Evolutionary conservation across 2,329 filamentous ascomycete genomes (phyloP), one percentile per base, ranked within the genome.

Genomic region (Fusarium verticillioides): DNA sequence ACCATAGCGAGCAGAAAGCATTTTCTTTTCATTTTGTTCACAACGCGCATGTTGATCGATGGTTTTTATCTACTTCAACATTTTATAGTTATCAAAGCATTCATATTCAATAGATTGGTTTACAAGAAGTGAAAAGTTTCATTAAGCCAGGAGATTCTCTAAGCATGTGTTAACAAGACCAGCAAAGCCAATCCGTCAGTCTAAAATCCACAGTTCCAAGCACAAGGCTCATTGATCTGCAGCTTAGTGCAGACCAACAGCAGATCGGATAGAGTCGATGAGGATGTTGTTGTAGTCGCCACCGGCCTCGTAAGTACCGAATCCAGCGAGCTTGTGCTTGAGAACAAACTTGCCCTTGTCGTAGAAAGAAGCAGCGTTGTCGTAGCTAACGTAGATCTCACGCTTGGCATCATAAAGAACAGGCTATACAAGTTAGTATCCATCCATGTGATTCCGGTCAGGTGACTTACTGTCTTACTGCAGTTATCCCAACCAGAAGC

Each of bases 211-310:
- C 50, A 39, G 6, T 4, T 36, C 18, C 13, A 23, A 28, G 34
- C 19, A 2, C 23, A 18, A 39, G 10, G 34, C 23, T 28, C 23
- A 7, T 40, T 0, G 5, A 5, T n/a, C 23, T 18, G 10, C 50
- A 40, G 30, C 23, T 16, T 34, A 37, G 12, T 36, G n/a, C 26
- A 75, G 37, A 12, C 71, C 71, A 34, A 61, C 59, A 21, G 64
- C 71, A 4, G 28, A 23, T 9, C 74, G 74, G 10, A 76, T 72
- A 13, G 74, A 37, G 23, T 76, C 15, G 12, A 76, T 66, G 19
- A 76, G 60, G 21, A 76, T 76, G 13, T 76, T 76, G 63, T 76
- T 69, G 8, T 56, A 69, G 7, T 76, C 74, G 13, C 74, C 74
- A n/a, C 74, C 74, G 21, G 74, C 71, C 39, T 76, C 74, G 4